phyloP scores from a whole-genome alignment of 2,329 filamentous ascomycete species.

The Emydomyces testavorans region DNA sequence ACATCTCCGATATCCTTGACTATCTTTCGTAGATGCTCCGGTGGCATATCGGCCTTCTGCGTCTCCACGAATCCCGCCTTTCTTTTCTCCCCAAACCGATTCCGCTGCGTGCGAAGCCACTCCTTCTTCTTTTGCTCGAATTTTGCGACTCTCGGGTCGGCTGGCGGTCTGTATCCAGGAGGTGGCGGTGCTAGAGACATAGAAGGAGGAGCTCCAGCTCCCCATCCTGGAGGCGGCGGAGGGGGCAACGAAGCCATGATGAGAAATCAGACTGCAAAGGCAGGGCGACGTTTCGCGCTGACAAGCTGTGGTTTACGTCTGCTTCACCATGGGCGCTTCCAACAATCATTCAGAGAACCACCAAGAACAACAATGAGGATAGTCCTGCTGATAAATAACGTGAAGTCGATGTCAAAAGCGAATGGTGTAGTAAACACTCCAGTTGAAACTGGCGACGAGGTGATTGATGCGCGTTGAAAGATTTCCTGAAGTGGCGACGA shows the following conservation, averaged over 20 bases:
- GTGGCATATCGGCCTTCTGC: slow-evolving; percentile 97
- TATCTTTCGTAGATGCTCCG: slow-evolving; percentile 95
- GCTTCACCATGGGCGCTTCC: slow-evolving; percentile 11
- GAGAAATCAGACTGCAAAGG: not conserved
- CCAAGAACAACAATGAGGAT: not conserved
- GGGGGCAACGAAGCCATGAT: slow-evolving; percentile 50
- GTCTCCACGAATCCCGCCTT: slow-evolving; percentile 95
- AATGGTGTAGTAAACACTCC: not conserved
- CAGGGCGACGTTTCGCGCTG: slow-evolving; percentile 3
- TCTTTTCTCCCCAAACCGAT: slow-evolving; percentile 91
- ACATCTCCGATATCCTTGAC: slow-evolving; percentile 98
- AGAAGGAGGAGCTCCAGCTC: slow-evolving; percentile 41
- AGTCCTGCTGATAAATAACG: not conserved
- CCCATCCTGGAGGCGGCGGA: slow-evolving; percentile 59
- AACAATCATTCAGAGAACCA: not conserved
- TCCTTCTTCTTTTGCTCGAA: slow-evolving; percentile 98
- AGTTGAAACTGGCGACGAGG: slow-evolving; percentile 6
- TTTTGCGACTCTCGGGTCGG: slow-evolving; percentile 78
- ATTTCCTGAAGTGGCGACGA: slow-evolving; percentile 26
- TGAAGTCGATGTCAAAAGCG: not conserved
- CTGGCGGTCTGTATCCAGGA: slow-evolving; percentile 68
- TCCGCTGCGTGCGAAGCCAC: slow-evolving; percentile 86
- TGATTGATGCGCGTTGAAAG: slow-evolving; percentile 14
- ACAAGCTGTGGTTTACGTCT: slow-evolving; percentile 5
- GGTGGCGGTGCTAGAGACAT: slow-evolving; percentile 60